phyloP scores from a whole-genome alignment of 1,139 yeast genomes.

The Pichia sp. region DNA sequence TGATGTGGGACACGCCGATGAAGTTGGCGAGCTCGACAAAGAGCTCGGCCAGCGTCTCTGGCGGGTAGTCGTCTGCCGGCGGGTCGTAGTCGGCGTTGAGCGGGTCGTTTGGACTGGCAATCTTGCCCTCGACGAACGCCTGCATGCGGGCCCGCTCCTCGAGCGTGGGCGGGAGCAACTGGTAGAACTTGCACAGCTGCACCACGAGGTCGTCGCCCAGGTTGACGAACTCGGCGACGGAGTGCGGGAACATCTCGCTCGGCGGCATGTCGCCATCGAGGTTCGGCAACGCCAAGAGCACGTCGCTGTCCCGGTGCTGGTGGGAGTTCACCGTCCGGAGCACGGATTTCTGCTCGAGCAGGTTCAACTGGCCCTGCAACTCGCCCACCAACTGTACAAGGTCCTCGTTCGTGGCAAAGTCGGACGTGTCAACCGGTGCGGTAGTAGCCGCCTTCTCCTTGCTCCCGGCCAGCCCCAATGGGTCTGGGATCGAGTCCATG shows the following conservation, averaged over 20 bases:
- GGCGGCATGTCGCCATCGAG: conserved; percentile 68
- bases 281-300: conserved; percentile 55
- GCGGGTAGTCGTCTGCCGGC: conserved; percentile 36
- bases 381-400: conserved; percentile 82
- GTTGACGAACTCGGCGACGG: conserved; percentile 48
- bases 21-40: conserved; percentile 58
- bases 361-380: conserved; percentile 78
- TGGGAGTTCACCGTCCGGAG: conserved; percentile 51
- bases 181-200: conserved; percentile 65
- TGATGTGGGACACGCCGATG: conserved; percentile 57
- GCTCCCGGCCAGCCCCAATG: conserved; percentile 19
- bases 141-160: conserved; percentile 46
- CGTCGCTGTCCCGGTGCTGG: conserved; percentile 33
- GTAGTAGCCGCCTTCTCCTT: conserved; percentile 6
- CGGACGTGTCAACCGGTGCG: conserved; percentile 43
- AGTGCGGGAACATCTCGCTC: conserved; percentile 51
- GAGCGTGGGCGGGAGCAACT: conserved; percentile 49
- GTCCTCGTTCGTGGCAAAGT: conserved; percentile 75
- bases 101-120: conserved; percentile 37
- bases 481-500: conserved; percentile 36
- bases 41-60: conserved; percentile 45
- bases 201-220: conserved; percentile 45
- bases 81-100: conserved; percentile 29
- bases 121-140: conserved; percentile 44
- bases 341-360: conserved; percentile 60